These are phyloP conservation scores for Scenedesmus sp. DNA, from an alignment of 163 green algal genomes.

Conservation along the genomic window DNA sequence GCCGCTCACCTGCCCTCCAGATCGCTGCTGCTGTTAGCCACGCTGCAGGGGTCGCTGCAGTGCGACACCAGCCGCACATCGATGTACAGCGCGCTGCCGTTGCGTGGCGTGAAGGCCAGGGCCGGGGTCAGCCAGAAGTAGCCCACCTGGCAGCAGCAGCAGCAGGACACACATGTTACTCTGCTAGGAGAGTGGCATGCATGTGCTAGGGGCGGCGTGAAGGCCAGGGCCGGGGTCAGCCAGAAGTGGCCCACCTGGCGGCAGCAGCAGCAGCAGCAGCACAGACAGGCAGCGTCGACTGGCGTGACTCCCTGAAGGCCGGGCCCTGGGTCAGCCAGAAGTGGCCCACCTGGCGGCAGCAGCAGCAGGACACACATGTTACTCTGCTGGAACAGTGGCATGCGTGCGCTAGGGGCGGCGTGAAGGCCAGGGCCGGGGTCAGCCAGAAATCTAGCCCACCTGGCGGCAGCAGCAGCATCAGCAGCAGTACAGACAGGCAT, in stretches of 20 bases:
- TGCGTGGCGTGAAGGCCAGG: constrained; percentile 13
- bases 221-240: neutral
- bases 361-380: too few species aligned
- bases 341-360: constrained; percentile 3
- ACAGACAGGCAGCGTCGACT: neutral
- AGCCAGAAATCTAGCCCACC: neutral
- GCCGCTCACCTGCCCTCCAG: neutral
- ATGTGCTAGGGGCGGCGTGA: neutral
- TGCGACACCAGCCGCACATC: constrained; percentile 45
- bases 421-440: too few species aligned
- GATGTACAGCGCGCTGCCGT: constrained; percentile 43
- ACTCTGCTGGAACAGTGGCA: too few species aligned
- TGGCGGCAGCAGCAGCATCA: neutral
- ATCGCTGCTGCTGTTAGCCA: neutral
- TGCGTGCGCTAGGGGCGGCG: too few species aligned
- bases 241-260: neutral
- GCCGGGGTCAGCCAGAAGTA: constrained; percentile 29
- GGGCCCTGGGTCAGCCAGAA: constrained; percentile 19
- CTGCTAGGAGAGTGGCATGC: neutral
- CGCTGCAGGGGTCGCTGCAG: constrained; percentile 7
- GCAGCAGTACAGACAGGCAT: too few species aligned
- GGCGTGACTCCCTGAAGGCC: neutral
- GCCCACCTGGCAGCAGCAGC: neutral
- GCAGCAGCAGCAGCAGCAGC: neutral
- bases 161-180: too few species aligned